These are phyloP conservation scores for Brasenia schreberi DNA, from an alignment of 164 flowering plant species.

Conservation along the genomic window DNA sequence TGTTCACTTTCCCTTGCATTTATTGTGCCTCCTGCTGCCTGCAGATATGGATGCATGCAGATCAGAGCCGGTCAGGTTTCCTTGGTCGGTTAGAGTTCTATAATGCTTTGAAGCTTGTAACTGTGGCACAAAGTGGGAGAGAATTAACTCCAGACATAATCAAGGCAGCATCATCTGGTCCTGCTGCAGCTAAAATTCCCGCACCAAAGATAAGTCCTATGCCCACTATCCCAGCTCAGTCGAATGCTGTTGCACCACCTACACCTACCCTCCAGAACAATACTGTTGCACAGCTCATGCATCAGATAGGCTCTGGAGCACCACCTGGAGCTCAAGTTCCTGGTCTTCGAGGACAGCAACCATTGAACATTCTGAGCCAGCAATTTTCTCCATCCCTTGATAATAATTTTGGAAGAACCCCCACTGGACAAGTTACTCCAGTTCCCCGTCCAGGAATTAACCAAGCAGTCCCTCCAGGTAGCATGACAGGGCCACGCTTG, in stretches of 20 bases:
- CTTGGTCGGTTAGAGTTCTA: constrained; percentile 78
- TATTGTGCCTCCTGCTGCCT: neutral
- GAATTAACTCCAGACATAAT: constrained; percentile 88
- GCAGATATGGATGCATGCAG: constrained; percentile 90
- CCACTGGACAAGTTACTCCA: constrained; percentile 27
- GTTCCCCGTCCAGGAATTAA: constrained; percentile 25
- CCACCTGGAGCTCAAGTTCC: constrained; percentile 33
- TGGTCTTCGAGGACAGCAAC: constrained; percentile 44
- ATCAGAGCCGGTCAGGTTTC: constrained; percentile 61
- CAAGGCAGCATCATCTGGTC: constrained; percentile 76
- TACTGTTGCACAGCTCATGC: constrained; percentile 3
- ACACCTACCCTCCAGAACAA: constrained; percentile 16
- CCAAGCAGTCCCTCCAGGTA: constrained; percentile 26
- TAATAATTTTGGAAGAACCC: constrained; percentile 42
- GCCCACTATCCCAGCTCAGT: constrained; percentile 29
- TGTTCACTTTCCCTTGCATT: too few species aligned
- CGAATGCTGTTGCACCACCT: constrained; percentile 23
- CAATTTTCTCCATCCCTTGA: constrained; percentile 36
- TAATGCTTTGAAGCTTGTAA: constrained; percentile 89
- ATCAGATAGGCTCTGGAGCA: neutral
- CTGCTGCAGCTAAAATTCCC: constrained; percentile 92
- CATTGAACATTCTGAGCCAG: constrained; percentile 28
- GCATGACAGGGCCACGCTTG: constrained; percentile 12
- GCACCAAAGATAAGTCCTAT: constrained; percentile 74
- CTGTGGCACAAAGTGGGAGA: constrained; percentile 90